phyloP scores from a whole-genome alignment of 148 eudicot species.

The Rheum nobile region DNA sequence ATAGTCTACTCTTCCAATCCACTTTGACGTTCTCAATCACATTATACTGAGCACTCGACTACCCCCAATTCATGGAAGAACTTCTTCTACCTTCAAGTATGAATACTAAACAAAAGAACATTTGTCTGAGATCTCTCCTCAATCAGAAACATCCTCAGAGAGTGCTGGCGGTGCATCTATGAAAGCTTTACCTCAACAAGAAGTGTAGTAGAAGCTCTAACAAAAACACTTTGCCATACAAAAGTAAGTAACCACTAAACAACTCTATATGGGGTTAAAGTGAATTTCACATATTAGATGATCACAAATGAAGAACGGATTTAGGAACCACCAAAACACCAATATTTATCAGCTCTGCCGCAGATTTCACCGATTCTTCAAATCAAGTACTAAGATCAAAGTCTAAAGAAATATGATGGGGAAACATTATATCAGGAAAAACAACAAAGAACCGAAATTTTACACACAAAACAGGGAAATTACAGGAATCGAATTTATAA shows the following conservation, averaged over 20 bases:
- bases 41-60: not conserved
- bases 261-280: not conserved
- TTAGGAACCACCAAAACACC: not conserved
- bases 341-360: not conserved
- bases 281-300: not conserved
- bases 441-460: not conserved
- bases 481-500: too few relatives aligned
- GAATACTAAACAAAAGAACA: not conserved
- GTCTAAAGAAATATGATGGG: not conserved
- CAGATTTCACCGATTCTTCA: constrained; percentile 1
- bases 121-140: not conserved
- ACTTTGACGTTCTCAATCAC: not conserved
- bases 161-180: not conserved
- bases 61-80: not conserved
- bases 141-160: not conserved
- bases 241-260: not conserved
- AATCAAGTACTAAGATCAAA: not conserved
- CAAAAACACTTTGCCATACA: not conserved
- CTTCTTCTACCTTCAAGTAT: not conserved
- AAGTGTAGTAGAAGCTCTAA: not conserved
- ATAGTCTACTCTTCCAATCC: not conserved
- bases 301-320: not conserved
- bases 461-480: not conserved
- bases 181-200: not conserved
- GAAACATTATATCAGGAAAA: not conserved